phyloP scores from a whole-genome alignment of 2,329 filamentous ascomycete species.

The Trichoderma sp. region DNA sequence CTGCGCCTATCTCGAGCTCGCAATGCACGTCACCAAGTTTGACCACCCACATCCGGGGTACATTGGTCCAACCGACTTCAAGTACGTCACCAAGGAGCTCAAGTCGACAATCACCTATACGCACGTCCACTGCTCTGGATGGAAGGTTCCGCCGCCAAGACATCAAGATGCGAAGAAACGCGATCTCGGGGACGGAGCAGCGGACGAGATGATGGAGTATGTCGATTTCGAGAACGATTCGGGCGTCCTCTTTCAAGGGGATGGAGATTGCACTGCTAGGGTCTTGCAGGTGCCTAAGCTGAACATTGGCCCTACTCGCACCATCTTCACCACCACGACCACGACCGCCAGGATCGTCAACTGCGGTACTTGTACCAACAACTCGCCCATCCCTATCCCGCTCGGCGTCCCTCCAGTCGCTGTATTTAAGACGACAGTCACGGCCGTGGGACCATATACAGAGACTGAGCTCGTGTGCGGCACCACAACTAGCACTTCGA shows the following conservation, averaged over 20 bases:
- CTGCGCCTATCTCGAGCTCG: not conserved
- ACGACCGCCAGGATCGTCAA: conserved; percentile 31
- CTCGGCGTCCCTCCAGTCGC: conserved; percentile 30
- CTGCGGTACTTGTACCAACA: conserved; percentile 33
- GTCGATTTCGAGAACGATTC: not conserved
- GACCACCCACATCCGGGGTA: not conserved
- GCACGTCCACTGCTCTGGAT: not conserved
- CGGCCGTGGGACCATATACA: conserved; percentile 23
- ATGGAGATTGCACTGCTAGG: conserved; percentile 25
- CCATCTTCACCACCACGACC: conserved; percentile 33
- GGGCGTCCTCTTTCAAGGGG: not conserved
- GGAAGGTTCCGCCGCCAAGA: not conserved
- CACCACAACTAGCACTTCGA: not conserved
- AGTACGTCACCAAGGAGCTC: not conserved
- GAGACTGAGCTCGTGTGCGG: conserved; percentile 27
- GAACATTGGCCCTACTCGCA: conserved; percentile 30
- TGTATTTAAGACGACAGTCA: conserved; percentile 31
- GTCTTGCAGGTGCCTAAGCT: conserved; percentile 19
- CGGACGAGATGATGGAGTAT: not conserved
- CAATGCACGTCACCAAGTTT: not conserved
- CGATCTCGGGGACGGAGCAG: not conserved
- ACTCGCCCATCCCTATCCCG: conserved; percentile 11
- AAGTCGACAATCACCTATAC: not conserved
- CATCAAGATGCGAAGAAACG: no score
- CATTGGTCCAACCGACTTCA: not conserved